Conservation (phyloP, 129 eudicot species). For the Centrapalus pauciflorus region DNA sequence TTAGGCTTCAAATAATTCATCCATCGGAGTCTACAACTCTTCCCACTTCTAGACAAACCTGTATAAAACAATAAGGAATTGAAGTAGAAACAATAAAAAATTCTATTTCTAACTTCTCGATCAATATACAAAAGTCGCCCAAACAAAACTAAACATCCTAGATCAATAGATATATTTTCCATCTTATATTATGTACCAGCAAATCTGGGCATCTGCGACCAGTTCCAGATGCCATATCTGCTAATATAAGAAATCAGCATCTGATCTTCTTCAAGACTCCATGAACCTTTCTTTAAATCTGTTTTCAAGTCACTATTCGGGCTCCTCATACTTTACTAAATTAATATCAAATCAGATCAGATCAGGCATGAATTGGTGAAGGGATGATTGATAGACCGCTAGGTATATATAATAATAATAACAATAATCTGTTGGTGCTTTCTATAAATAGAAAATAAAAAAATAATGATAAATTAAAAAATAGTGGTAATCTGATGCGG, state of each 20-base stretch:
- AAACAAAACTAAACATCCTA: too few species aligned
- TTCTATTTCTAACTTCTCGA: background rate
- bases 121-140: too few species aligned
- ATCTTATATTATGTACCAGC: slow-evolving; percentile 27
- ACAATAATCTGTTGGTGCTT: too few species aligned
- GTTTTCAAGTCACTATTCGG: background rate
- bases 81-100: too few species aligned
- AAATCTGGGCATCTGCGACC: slow-evolving; percentile 36
- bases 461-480: too few species aligned
- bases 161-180: too few species aligned
- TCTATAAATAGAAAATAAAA: too few species aligned
- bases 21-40: slow-evolving; percentile 57
- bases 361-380: too few species aligned
- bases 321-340: slow-evolving; percentile 6
- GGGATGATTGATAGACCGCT: too few species aligned
- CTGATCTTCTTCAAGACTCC: slow-evolving; percentile 41
- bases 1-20: slow-evolving; percentile 38
- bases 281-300: slow-evolving; percentile 34
- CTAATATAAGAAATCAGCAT: slow-evolving; percentile 27
- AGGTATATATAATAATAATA: too few species aligned
- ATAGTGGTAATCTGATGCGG: too few species aligned
- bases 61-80: background rate
- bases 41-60: slow-evolving; percentile 44
- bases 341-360: too few species aligned
- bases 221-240: slow-evolving; percentile 31